Conservation (phyloP, 805 yeast genomes). For the Candida broadrunensis region DNA sequence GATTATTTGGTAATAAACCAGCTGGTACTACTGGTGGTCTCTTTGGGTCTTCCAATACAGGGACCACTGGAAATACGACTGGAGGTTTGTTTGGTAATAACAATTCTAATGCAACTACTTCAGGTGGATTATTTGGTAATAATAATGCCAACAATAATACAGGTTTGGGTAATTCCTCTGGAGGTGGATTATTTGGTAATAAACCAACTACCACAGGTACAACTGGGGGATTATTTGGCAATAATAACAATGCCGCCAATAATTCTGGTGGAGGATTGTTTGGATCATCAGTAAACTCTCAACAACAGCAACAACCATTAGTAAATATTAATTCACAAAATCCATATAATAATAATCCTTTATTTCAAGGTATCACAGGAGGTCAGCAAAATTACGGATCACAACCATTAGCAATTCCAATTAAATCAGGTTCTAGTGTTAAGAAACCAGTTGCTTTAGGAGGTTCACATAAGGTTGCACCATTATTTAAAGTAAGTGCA, state of each 20-base stretch:
- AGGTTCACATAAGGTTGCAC: conserved; percentile 61
- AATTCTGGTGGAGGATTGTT: conserved; percentile 13
- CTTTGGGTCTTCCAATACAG: conserved; percentile 17
- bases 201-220: conserved; percentile 17
- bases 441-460: conserved; percentile 60
- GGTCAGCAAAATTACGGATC: conserved; percentile 9
- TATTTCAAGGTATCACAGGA: conserved; percentile 49
- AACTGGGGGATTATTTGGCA: conserved; percentile 9
- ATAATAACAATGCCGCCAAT: background rate
- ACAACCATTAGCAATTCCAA: conserved; percentile 22
- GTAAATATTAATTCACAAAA: conserved; percentile 35
- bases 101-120: conserved; percentile 14
- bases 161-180: conserved; percentile 14
- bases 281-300: conserved; percentile 14
- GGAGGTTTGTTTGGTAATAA: conserved; percentile 19
- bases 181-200: conserved; percentile 48
- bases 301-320: conserved; percentile 19
- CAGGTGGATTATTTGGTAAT: conserved; percentile 42
- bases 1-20: conserved; percentile 21
- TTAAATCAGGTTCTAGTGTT: conserved; percentile 15
- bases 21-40: conserved; percentile 15
- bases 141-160: conserved; percentile 21
- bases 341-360: conserved; percentile 79
- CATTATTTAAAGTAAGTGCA: conserved; percentile 36
- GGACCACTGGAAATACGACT: conserved; percentile 4